Base-by-base conservation (phyloP, 305 asterid species). In the Fraxinus floribunda region DNA sequence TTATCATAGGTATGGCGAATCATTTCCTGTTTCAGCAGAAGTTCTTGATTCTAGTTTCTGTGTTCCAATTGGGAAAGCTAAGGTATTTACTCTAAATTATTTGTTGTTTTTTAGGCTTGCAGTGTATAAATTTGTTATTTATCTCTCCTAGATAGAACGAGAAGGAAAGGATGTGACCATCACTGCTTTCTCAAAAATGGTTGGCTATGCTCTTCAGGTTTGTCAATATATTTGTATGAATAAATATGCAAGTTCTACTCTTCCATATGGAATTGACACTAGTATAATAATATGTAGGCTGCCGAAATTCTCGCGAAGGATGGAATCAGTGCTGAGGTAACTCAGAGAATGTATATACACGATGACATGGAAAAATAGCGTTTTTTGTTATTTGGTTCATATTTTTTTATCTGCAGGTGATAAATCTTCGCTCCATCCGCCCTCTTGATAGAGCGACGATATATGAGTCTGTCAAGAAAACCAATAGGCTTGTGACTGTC, bases 1-100 rank as follows among this genome's bases (percentile, higher is more conserved):
- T n/a, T 39, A 55, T 5, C 24, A 72, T 81, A 95, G 99, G 82
- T 95, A 95, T 86, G 99, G 99, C 77, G 97, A 93, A 84, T 89
- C 99, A 35, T 95, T 95, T 89, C 97, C 97, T 79, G 88, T 95
- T 62, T 89, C 98, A 4, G 94, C 90, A 64, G 99, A 95, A 87
- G 92, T 46, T 84, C 95, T 93, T 76, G 98, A 95, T 88, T 95
- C 99, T 55, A 95, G 97, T 84, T 95, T 95, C 85, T 85, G 90
- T 84, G 88, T 92, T 82, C 97, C 99, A 79, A 95, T 95, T 79
- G 99, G 99, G 49, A 94, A 93, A 90, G 95, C 99, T 84, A 95
- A 95, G 98, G 98, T 93, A 90, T 76, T 78, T 66, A 34, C 38
- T 11, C 44, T 57, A 24, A 60, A 30, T 80, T 44, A 39, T 34